A percentile compares a stretch with the other conserved stretches of the same genome.
Evolutionary conservation across 1,284 basidiomycete species (phyloP).

Genomic region (Melampsora americana): DNA sequence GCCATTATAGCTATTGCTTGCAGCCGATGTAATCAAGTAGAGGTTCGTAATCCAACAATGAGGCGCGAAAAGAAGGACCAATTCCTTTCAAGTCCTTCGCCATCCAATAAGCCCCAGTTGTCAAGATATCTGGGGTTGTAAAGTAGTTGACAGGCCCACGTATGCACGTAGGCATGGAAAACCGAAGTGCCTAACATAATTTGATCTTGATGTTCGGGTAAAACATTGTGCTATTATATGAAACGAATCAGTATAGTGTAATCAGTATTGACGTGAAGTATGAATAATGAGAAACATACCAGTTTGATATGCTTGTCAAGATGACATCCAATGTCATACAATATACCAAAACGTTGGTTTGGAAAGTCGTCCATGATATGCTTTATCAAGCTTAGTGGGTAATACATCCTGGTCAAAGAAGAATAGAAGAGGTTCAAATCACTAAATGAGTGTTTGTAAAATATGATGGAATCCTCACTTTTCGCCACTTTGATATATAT

Average conservation of each 20-base stretch:
- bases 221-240: neutral
- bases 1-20: neutral
- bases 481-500: conserved; percentile 13
- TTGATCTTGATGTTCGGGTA: neutral
- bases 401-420: conserved; percentile 8
- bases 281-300: conserved; percentile 2
- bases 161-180: conserved; percentile 43
- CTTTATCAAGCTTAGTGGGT: conserved; percentile 18
- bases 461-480: neutral
- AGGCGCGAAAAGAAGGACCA: conserved; percentile 25
- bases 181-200: conserved; percentile 27
- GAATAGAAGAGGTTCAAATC: too few species aligned
- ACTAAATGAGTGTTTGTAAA: neutral
- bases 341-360: neutral
- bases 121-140: conserved; percentile 15
- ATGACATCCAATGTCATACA: conserved; percentile 20
- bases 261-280: neutral
- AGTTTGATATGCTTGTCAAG: conserved; percentile 3
- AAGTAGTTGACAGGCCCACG: conserved; percentile 21
- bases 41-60: neutral
- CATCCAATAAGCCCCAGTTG: conserved; percentile 24
- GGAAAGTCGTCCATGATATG: neutral
- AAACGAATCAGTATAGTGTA: neutral
- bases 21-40: conserved; percentile 13
- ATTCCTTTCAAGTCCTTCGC: conserved; percentile 24